Percentiles rank a stretch among this genome's conserved stretches.
Evolutionary conservation across 1,139 yeast genomes (phyloP).

Genomic region (Geotrichum histeridarum): DNA sequence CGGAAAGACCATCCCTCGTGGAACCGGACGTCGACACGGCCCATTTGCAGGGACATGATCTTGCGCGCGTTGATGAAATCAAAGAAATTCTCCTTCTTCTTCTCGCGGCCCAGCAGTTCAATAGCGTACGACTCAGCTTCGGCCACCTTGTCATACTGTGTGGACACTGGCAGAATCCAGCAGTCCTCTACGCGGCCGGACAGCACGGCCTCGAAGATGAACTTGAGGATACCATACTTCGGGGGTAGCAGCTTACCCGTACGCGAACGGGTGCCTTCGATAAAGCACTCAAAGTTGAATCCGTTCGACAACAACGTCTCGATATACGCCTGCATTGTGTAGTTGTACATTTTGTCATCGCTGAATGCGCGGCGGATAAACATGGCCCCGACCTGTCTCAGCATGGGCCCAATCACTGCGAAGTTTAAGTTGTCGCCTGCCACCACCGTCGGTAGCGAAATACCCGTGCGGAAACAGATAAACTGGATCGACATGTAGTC

Average conservation of each 20-base stretch:
- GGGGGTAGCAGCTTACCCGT: conserved; percentile 62
- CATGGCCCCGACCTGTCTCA: conserved; percentile 42
- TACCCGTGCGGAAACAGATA: conserved; percentile 52
- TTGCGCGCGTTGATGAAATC: conserved; percentile 38
- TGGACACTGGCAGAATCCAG: conserved; percentile 53
- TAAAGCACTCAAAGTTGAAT: conserved; percentile 56
- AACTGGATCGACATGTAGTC: conserved; percentile 62
- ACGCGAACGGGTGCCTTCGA: conserved; percentile 64
- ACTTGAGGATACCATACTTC: conserved; percentile 59
- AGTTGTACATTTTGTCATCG: conserved; percentile 54
- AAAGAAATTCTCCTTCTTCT: conserved; percentile 41
- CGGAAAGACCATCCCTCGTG: conserved; percentile 42
- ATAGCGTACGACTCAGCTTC: conserved; percentile 60
- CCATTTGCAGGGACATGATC: conserved; percentile 38
- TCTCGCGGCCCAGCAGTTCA: conserved; percentile 58
- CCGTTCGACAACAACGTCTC: conserved; percentile 51
- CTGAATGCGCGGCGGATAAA: conserved; percentile 41
- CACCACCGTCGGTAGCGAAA: conserved; percentile 56
- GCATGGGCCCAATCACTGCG: conserved; percentile 49
- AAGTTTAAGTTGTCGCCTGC: conserved; percentile 69
- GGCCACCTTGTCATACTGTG: conserved; percentile 62
- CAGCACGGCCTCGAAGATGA: conserved; percentile 46
- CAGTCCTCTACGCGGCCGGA: conserved; percentile 44
- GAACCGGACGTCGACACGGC: conserved; percentile 42
- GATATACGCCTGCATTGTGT: conserved; percentile 49